Percentiles rank a stretch among this genome's conserved stretches.
phyloP scores from a whole-genome alignment of 306 rosid species.

The Citrullus colocynthis region DNA sequence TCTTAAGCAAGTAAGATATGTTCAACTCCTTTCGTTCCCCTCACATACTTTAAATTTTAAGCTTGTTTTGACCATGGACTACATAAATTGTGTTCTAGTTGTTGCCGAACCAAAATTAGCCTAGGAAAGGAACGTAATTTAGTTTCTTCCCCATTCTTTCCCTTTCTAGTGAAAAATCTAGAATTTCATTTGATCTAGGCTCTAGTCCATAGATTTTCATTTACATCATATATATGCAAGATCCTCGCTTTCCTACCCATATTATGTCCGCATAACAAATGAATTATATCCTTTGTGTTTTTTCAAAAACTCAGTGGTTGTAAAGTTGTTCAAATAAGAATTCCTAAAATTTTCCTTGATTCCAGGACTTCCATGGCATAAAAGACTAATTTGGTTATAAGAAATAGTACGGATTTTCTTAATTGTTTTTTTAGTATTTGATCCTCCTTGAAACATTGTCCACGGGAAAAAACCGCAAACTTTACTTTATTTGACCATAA shows the following conservation, averaged over 20 bases:
- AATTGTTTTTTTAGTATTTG: too few species aligned
- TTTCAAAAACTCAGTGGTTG: neutral
- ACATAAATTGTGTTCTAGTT: neutral
- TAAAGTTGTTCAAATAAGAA: too few species aligned
- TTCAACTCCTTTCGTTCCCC: neutral
- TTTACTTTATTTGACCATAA: too few species aligned
- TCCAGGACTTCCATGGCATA: too few species aligned
- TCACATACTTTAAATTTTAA: neutral
- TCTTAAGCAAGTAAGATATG: slow-evolving; percentile 56
- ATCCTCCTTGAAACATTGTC: too few species aligned
- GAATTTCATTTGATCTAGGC: neutral
- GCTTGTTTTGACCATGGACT: neutral
- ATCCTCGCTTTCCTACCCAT: neutral
- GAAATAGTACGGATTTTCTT: too few species aligned
- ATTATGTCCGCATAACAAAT: neutral
- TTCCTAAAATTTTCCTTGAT: too few species aligned
- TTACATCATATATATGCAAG: neutral
- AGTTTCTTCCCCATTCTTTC: neutral
- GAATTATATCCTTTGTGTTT: neutral
- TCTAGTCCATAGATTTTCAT: neutral
- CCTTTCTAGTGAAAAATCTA: neutral
- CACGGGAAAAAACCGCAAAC: too few species aligned
- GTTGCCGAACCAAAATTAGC: neutral
- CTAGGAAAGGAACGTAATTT: neutral
- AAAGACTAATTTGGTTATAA: too few species aligned